Base-by-base conservation (phyloP, 73 alveolate genomes). In the Vitrella brassicaformis region DNA sequence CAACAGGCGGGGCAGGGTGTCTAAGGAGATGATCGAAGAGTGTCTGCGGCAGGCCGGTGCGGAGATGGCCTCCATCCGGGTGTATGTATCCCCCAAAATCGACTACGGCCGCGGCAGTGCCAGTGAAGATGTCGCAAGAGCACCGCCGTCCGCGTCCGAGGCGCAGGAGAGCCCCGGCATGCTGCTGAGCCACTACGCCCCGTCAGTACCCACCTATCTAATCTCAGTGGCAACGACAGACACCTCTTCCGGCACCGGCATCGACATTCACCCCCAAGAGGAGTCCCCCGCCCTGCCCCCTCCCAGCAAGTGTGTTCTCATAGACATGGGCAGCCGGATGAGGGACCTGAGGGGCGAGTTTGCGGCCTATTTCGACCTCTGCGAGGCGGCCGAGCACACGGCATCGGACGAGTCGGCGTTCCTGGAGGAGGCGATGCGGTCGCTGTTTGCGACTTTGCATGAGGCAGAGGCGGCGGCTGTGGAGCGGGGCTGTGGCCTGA, bases 181-280 rank as follows among this genome's bases (percentile, higher is more conserved):
- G 83, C 80, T 92, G 68, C 75, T 92, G 47, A 80, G 86, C 31
- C 96, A 92, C 80, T 92, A 90, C 81, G 82, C 98, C 25, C 98
- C 98, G 0, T 85, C 84, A 71, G 71, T 81, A 65, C 90, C 86
- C 72, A 80, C 95, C 27, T 92, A 90, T 76, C 66, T 90, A 47
- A 71, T 90, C 77, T 85, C 45, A 70, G 70, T 46, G 71, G 56
- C 73, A 74, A 73, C 27, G 66, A 69, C 39, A 80, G 71, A 45
- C 47, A 29, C 56, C 56, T 39, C 14, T 14, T 39, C 14, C 56
- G 22, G 22, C 56, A 4, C 56, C 56, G 22, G 22, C 56, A 8
- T 39, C 56, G 4, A 14, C 22, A 39, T 4, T 4, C 22, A 39
- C 56, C 4, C 22, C 22, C 4, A 14, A 39, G 56, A 39, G 22